Evolutionary conservation across 2,329 filamentous ascomycete genomes (phyloP), one percentile per base, ranked within the genome.

Genomic region (Diaporthe sp.): DNA sequence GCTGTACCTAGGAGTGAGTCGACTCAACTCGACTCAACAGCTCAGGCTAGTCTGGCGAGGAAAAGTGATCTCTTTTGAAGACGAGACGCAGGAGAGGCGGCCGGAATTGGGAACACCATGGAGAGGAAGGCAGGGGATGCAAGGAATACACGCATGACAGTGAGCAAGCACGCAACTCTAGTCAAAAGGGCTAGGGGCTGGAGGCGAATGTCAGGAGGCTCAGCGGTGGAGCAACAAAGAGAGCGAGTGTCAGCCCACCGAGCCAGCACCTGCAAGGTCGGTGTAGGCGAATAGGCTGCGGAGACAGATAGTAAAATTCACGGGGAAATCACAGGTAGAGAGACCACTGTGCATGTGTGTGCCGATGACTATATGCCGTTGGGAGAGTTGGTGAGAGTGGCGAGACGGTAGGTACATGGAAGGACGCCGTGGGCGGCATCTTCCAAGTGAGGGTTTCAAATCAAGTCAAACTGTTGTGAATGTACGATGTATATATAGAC

Each of bases 141-240:
- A 37, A 19, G n/a, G 15, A 2, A 34, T 3, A 28, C 3, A 42
- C 3, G n/a, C 2, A 1, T 34, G 22, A 6, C 15, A 69, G 8
- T 22, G 15, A n/a, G 22, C 28, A 53, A 25, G 31, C 31, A 28
- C 6, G 22, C 12, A 15, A 25, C n/a, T 10, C 31, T 19, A 8
- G 65, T 53, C 28, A 4, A 53, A 39, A 25, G 4, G 65, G 65
- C 49, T 19, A 28, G 34, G 7, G 4, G 3, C 13, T 53, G 65
- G 46, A 28, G 34, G 65, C 31, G n/a, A 49, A 55, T 53, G 17
- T 69, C 65, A 69, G 65, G 65, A 69, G 65, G 55, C 34, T 37
- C 8, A 10, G 1, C n/a, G 49, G 49, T 69, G 65, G 65, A n/a
- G 49, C 49, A 69, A 69, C 49, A 42, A 22, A 69, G n/a, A 69